Conservation (phyloP, 306 rosid species). For the Pterocarpus santalinus region DNA sequence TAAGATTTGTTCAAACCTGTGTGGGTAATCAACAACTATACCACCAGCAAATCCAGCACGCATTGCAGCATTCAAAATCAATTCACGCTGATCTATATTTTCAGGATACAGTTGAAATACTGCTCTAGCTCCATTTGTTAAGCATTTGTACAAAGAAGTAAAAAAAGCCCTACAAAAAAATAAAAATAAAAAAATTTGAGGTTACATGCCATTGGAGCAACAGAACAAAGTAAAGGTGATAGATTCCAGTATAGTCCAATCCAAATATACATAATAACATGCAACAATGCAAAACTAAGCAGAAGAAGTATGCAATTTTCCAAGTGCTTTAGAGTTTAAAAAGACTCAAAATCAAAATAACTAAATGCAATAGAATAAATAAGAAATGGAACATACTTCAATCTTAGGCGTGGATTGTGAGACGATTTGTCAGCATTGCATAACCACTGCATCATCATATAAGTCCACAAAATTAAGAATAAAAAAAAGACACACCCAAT, state of each 20-base stretch:
- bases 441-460: conserved; percentile 78
- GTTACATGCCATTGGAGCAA: conserved; percentile 6
- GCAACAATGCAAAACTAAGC: not conserved
- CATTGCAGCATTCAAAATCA: conserved; percentile 87
- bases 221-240: conserved; percentile 11
- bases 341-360: not conserved
- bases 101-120: conserved; percentile 90
- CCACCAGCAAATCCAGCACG: conserved; percentile 96
- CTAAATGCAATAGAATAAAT: conserved; percentile 8
- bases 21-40: conserved; percentile 89
- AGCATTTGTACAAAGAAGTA: conserved; percentile 83
- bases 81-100: conserved; percentile 74
- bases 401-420: conserved; percentile 83
- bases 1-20: conserved; percentile 64
- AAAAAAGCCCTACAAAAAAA: conserved; percentile 79
- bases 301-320: not conserved
- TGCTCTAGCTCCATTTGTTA: conserved; percentile 90
- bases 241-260: conserved; percentile 24
- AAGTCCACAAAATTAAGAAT: conserved; percentile 32
- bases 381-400: conserved; percentile 71
- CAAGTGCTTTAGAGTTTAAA: conserved; percentile 20
- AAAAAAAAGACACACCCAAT: conserved; percentile 18
- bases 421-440: conserved; percentile 97
- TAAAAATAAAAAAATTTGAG: not conserved
- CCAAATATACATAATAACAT: not conserved